Evolutionary conservation across 139 green algal genomes (phyloP), one percentile per base, ranked within the genome.

Genomic region (Chlorella vulgaris): DNA sequence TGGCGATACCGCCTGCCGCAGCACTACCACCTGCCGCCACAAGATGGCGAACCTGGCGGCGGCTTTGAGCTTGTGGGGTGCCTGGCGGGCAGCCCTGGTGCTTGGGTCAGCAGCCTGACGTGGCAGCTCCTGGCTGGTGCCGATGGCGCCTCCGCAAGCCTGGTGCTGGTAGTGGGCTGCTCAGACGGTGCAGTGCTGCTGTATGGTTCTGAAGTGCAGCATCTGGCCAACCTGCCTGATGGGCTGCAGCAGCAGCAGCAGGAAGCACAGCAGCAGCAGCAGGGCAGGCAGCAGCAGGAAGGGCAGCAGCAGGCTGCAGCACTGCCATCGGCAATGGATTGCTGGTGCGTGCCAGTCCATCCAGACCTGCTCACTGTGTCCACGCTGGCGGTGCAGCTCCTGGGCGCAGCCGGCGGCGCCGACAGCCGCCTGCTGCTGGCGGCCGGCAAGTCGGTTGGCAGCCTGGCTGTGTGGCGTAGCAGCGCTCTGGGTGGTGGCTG

Each of bases 171-270:
- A 31, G 51, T 76, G 4, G 86, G 86, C 31, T 68, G 55, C 71
- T 71, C 69, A 18, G 81, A 87, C 13, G 86, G 86, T 28, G 61
- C 65, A 7, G 81, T 90, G 31, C 28, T 43, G 36, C 79, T 89
- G 33, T 83, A 81, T 61, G 66, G 66, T 21, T 69, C 73, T 21
- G 29, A 55, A 29, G 81, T 69, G 2, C 39, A 38, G 10, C 47
- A 35, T 18, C 60, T 90, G 36, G 83, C 69, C 1, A 47, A n/a
- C 3, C 29, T 71, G 70, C 39, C 80, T 1, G 24, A 15, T 24
- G 19, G 31, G 35, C 36, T 42, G 40, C 58, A 55, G 33, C 73
- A 51, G 51, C 24, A 15, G 39, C 58, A 60, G 58, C 36, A 70
- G 6, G 1, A 70, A n/a, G n/a, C n/a, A n/a, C n/a, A n/a, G n/a